Base-by-base conservation (phyloP, 176 grass and related monocot genomes). In the Canna indica region DNA sequence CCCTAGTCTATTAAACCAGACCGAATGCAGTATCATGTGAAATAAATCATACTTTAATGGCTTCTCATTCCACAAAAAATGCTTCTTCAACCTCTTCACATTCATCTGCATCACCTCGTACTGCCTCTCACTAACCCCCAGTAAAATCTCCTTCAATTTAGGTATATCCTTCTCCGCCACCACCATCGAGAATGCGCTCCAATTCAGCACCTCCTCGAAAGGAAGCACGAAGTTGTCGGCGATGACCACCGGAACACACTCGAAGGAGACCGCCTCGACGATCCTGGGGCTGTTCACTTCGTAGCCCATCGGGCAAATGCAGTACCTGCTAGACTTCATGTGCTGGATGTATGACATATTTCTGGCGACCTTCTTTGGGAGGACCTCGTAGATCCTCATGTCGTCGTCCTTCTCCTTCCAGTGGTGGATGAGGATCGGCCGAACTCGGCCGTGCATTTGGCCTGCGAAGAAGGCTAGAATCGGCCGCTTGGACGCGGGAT, bases 1-100 rank as follows among this genome's bases (percentile, higher is more conserved):
- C 47, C 71, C 66, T 56, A 88, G 68, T 24, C 74, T 76, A 28
- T 74, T 74, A n/a, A 83, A 73, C 85, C 85, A 83, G 30, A 83
- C 70, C n/a, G 81, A 82, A 53, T 73, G 76, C 64, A 80, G 47
- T 42, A 76, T 72, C 84, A 83, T 87, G 66, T 73, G 72, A 47
- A 77, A 63, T 15, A 78, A 34, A 73, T 87, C 85, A 50, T 80
- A 87, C 69, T 15, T 68, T 34, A 61, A 74, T 20, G 77, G 59
- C 17, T 53, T 66, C 20, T 27, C 68, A 52, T 81, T 70, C 46
- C 73, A 64, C 62, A 38, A 36, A 24, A 87, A 83, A 48, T 83
- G 80, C 26, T 46, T 61, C 67, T 44, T 28, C 46, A 83, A 73
- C 17, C 42, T 81, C 68, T 41, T 59, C 72, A 87, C 80, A 6